These are phyloP conservation scores for Datisca glomerata DNA, from an alignment of 306 rosid species.

Conservation along the genomic window DNA sequence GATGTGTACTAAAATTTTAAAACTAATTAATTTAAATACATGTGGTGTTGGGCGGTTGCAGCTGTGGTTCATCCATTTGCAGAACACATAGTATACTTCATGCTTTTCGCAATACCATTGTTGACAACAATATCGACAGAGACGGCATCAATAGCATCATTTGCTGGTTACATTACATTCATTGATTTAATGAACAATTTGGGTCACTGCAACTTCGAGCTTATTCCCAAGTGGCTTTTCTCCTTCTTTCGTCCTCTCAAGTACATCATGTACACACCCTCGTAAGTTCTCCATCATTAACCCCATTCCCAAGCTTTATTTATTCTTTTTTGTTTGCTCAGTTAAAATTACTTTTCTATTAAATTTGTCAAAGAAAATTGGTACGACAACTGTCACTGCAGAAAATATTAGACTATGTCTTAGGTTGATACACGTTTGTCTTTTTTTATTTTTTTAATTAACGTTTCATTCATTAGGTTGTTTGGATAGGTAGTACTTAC, in stretches of 20 bases:
- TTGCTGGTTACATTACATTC: constrained; percentile 21
- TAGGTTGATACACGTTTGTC: too few species aligned
- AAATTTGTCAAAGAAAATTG: too few species aligned
- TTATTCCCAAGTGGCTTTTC: constrained; percentile 33
- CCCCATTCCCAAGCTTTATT: neutral
- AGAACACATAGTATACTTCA: constrained; percentile 34
- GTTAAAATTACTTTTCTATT: neutral
- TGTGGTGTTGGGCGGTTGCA: constrained; percentile 5
- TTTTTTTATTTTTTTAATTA: too few species aligned
- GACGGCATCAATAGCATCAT: constrained; percentile 20
- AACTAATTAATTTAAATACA: too few species aligned
- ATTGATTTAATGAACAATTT: constrained; percentile 62
- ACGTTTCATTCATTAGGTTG: too few species aligned
- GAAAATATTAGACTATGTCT: too few species aligned
- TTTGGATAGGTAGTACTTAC: too few species aligned
- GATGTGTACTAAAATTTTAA: too few species aligned
- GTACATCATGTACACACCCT: constrained; percentile 46
- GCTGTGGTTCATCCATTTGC: constrained; percentile 70
- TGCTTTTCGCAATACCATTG: constrained; percentile 38
- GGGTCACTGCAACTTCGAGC: constrained; percentile 65
- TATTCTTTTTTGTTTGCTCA: neutral
- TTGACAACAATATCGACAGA: constrained; percentile 15
- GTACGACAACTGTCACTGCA: too few species aligned
- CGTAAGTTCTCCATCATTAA: constrained; percentile 37
- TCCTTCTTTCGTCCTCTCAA: constrained; percentile 37